These are phyloP conservation scores for Nigrospora oryzae DNA, from an alignment of 2,329 filamentous ascomycete genomes.

Conservation along the genomic window DNA sequence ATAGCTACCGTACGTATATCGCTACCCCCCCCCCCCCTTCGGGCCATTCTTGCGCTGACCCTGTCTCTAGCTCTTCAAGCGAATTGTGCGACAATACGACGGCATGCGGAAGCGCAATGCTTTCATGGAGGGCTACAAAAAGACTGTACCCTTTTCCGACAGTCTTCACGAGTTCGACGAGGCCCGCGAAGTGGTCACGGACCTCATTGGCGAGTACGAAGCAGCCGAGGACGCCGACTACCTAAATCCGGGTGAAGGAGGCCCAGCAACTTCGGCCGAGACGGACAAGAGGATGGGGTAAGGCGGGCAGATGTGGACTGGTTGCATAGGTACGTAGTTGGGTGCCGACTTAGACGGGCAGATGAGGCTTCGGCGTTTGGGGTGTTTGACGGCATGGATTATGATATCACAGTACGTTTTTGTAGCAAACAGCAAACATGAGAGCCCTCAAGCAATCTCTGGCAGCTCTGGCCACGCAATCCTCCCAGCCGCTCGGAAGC, in stretches of 20 bases:
- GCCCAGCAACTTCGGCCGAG: conserved; percentile 43
- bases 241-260: conserved; percentile 62
- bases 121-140: conserved; percentile 94
- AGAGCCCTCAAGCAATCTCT: no score
- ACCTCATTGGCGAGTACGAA: conserved; percentile 91
- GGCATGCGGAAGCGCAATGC: conserved; percentile 93
- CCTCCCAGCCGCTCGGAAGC: no score
- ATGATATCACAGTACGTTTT: no score
- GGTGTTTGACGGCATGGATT: neutral
- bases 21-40: neutral
- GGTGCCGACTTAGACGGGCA: no score
- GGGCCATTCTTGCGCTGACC: neutral
- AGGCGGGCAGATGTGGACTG: no score
- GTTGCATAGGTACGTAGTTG: no score
- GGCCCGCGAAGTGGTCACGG: conserved; percentile 81
- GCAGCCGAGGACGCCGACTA: conserved; percentile 89
- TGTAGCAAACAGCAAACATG: no score
- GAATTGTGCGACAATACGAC: conserved; percentile 88
- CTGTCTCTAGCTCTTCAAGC: conserved; percentile 66
- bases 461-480: no score
- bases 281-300: conserved; percentile 40
- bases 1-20: conserved; percentile 66
- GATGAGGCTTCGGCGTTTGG: no score
- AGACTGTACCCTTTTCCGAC: conserved; percentile 86
- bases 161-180: conserved; percentile 94